A percentile compares a stretch with the other conserved stretches of the same genome.
phyloP scores from a whole-genome alignment of 176 grass and related monocot species.

The Eremochloa ophiuroides region DNA sequence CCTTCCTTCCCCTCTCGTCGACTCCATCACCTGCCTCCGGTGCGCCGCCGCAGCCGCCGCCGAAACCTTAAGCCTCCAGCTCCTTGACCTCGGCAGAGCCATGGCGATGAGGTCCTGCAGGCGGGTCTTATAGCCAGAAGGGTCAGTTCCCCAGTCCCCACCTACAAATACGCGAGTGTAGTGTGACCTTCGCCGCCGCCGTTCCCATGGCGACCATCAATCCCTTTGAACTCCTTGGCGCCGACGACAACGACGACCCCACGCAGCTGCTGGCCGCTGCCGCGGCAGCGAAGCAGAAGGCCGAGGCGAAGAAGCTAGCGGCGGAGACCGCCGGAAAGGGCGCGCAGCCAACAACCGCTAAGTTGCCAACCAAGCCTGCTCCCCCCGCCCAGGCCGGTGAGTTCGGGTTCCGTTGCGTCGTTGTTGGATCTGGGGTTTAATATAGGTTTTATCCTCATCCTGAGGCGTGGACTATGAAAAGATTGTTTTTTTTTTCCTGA shows the following conservation, averaged over 20 bases:
- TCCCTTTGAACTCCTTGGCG: constrained; percentile 74
- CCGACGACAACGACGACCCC: constrained; percentile 74
- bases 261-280: constrained; percentile 59
- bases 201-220: constrained; percentile 66
- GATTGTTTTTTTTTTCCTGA: neutral
- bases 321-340: constrained; percentile 34
- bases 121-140: constrained; percentile 29
- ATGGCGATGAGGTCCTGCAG: constrained; percentile 45
- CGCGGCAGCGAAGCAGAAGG: constrained; percentile 50
- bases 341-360: constrained; percentile 34
- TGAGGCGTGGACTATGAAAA: neutral
- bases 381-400: constrained; percentile 76
- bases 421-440: constrained; percentile 41
- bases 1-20: neutral
- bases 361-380: constrained; percentile 61
- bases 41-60: constrained; percentile 25
- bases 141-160: constrained; percentile 34
- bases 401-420: neutral
- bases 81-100: neutral
- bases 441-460: neutral
- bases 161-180: constrained; percentile 6
- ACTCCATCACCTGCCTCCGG: neutral
- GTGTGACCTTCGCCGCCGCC: neutral
- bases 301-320: constrained; percentile 41
- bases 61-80: neutral